Evolutionary conservation across 768 basidiomycete species (phyloP), one percentile per base, ranked within the genome.

Genomic region (Leccinum subgranulosum): DNA sequence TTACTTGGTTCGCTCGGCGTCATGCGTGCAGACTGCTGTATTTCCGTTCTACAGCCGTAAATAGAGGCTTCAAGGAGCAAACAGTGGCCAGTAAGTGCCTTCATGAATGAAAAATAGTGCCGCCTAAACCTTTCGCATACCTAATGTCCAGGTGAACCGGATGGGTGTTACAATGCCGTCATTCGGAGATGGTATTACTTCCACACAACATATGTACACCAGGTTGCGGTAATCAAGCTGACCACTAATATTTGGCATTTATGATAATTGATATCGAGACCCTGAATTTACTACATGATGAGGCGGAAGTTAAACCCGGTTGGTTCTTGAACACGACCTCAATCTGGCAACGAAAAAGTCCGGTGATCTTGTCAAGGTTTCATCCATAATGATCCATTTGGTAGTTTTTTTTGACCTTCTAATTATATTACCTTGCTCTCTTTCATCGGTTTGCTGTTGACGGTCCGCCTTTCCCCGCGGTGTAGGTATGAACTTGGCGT

Each of bases 391-490:
- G 55, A 50, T 39, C 47, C 60, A 49, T 63, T 28, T 56, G 54
- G n/a, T 10, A 43, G 34, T 54, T 33, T 49, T 33, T 50, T 48
- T 36, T n/a, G n/a, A 53, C 25, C 48, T 48, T 27, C 52, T 28
- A 61, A 58, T 61, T 59, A 43, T n/a, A n/a, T n/a, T 65, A 43
- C 29, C 12, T 34, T 15, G 25, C 50, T 60, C 39, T 59, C 47
- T 55, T n/a, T n/a, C 11, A 33, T 43, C 41, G 21, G 11, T 43
- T 43, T 43, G 41, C 3, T 21, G 3, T 49, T 58, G 45, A n/a
- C n/a, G n/a, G 31, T 29, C 68, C 68, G 54, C 58, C 62, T 72
- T 58, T 68, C 58, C 27, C 69, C 70, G 66, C 66, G 57, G 58
- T 25, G 1, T 3, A 34, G 47, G 19, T n/a, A 54, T 36, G 11